Percentiles rank a stretch among this genome's conserved stretches.
Conservation (phyloP, 441 rosid species). For the Gossypium schwendimanii region DNA sequence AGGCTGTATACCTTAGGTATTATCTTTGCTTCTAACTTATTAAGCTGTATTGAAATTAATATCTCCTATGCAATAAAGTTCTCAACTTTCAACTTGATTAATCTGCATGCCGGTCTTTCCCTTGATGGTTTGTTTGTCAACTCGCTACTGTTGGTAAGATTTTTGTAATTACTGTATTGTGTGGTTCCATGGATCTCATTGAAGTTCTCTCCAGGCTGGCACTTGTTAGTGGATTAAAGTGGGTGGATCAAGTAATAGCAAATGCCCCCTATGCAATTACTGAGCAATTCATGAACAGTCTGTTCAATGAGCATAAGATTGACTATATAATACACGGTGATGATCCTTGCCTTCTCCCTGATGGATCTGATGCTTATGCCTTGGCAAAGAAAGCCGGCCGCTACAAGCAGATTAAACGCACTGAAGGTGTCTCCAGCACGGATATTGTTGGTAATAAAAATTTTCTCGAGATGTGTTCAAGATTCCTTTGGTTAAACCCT, state of each 20-base stretch:
- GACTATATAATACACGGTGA: conserved; percentile 95
- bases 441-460: conserved; percentile 83
- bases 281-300: conserved; percentile 75
- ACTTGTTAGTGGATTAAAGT: conserved; percentile 85
- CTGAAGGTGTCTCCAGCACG: conserved; percentile 98
- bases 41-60: not conserved
- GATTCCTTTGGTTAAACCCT: not conserved
- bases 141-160: not conserved
- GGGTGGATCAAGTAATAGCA: conserved; percentile 94
- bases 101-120: not conserved
- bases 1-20: not conserved
- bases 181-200: conserved; percentile 19
- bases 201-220: conserved; percentile 47
- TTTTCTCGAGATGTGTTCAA: not conserved
- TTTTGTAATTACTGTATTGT: conserved; percentile 8
- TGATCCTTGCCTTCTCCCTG: conserved; percentile 93
- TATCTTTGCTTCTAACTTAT: not conserved
- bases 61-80: not conserved
- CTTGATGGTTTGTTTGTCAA: conserved; percentile 10
- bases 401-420: conserved; percentile 95
- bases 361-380: conserved; percentile 96
- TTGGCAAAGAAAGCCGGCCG: conserved; percentile 84
- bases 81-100: not conserved
- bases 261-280: conserved; percentile 92
- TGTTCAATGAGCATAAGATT: conserved; percentile 78